Percentiles rank a stretch among this genome's conserved stretches.
Evolutionary conservation across 768 basidiomycete genomes (phyloP).

Genomic region (Podaxis sp.): DNA sequence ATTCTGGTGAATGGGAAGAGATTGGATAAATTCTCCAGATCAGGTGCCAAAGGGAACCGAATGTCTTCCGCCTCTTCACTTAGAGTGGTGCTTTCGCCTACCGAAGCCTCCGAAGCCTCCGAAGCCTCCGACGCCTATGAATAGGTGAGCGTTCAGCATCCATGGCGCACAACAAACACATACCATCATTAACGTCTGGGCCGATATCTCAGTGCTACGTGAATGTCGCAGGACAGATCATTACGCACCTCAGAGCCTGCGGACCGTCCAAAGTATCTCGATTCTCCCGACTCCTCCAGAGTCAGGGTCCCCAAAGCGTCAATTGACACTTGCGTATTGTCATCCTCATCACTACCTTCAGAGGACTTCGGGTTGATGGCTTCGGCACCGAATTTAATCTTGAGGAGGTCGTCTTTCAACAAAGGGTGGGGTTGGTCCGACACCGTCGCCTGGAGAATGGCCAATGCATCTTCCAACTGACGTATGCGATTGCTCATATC

Average conservation of each 20-base stretch:
- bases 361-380: conserved; percentile 31
- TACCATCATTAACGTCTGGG: conserved; percentile 42
- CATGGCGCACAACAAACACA: neutral
- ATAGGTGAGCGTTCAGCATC: conserved; percentile 16
- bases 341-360: conserved; percentile 30
- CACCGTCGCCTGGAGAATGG: conserved; percentile 55
- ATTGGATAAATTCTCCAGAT: conserved; percentile 35
- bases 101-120: conserved; percentile 6
- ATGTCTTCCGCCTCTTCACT: conserved; percentile 2
- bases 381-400: conserved; percentile 57
- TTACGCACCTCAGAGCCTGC: conserved; percentile 57
- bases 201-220: neutral
- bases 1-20: conserved; percentile 40
- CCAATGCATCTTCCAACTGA: conserved; percentile 66
- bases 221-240: neutral
- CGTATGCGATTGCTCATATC: conserved; percentile 69
- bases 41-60: conserved; percentile 22
- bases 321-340: conserved; percentile 33
- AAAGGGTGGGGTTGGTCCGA: conserved; percentile 61
- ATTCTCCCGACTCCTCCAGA: conserved; percentile 55
- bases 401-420: conserved; percentile 50
- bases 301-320: conserved; percentile 67
- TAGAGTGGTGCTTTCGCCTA: conserved; percentile 8
- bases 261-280: conserved; percentile 64
- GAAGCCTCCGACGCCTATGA: conserved; percentile 27